Base-by-base conservation (phyloP, 345 rosid species). In the Triadica sebifera region DNA sequence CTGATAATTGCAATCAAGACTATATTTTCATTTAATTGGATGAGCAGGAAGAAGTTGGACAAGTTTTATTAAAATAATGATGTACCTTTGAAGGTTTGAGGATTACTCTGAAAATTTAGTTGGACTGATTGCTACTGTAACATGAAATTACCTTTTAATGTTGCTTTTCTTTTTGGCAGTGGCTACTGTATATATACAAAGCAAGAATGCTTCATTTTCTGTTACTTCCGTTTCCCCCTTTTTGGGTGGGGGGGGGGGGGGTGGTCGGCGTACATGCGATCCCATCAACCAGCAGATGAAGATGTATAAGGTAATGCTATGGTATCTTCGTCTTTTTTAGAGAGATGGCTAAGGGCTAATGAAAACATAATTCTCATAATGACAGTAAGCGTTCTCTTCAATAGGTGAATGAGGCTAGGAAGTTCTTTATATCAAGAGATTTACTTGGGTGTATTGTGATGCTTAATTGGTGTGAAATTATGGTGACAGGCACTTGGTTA, bases 21-120 rank as follows among this genome's bases (percentile, higher is more conserved):
- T 17, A 8, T 20, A 61, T 25, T 56, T 62, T 34, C 67, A n/a
- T 41, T 53, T 53, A 65, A 67, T 34, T 25, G 37, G 45, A 67
- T 12, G 29, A 81, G 73, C 81, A 66, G 82, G 76, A 69, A 80
- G 50, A 77, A 47, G 24, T 50, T 68, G 65, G 72, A 76, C 19
- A 58, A 76, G 72, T 34, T 67, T 22, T 55, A 64, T 29, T 29
- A 29, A 6, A 67, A 52, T 65, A 13, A 17, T 11, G 65, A n/a
- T n/a, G n/a, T n/a, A n/a, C 49, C 45, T 73, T 46, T 12, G 16
- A 77, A 81, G 86, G 82, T 83, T 69, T 60, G 75, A 51, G 46
- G 10, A 24, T 29, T 29, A 29, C 39, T 70, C 4, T 52, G n/a
- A 55, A n/a, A 64, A 25, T 72, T 51, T 69, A 49, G 20, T 52